Conservation (phyloP, 192 early-diverging fungal genomes). For the Coemansia sp. region DNA sequence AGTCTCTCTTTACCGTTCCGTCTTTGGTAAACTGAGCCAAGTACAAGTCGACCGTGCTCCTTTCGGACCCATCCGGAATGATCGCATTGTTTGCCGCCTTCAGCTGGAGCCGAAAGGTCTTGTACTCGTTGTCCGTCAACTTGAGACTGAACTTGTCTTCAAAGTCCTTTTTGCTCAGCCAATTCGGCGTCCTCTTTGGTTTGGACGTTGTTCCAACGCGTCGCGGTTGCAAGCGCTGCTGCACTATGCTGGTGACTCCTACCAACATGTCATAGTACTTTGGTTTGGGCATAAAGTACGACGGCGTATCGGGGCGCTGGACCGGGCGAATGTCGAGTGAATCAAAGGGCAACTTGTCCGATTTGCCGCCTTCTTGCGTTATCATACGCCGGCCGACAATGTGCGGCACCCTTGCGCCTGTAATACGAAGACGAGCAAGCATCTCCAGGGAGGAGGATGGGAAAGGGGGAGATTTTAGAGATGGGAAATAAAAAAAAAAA, state of each 20-base stretch:
- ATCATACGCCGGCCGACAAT: background rate
- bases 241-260: conserved; percentile 57
- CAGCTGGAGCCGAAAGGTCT: conserved; percentile 15
- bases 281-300: conserved; percentile 89
- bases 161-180: conserved; percentile 16
- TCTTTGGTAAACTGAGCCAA: conserved; percentile 31
- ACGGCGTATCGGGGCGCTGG: conserved; percentile 63
- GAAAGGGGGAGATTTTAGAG: too few species aligned
- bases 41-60: conserved; percentile 12
- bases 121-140: conserved; percentile 31
- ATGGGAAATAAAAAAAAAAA: background rate
- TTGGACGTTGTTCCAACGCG: conserved; percentile 1
- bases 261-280: conserved; percentile 74
- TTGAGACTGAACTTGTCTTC: conserved; percentile 21
- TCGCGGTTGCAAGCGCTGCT: conserved; percentile 12
- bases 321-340: conserved; percentile 33
- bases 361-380: background rate
- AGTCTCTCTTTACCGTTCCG: background rate
- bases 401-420: background rate
- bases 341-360: conserved; percentile 21
- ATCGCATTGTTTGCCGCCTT: conserved; percentile 13
- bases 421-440: background rate
- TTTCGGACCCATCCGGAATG: conserved; percentile 2
- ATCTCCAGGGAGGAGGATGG: background rate
- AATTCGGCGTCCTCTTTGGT: conserved; percentile 9